These are phyloP conservation scores for Fusarium sp. DNA, from an alignment of 2,329 filamentous ascomycete genomes.

Conservation along the genomic window DNA sequence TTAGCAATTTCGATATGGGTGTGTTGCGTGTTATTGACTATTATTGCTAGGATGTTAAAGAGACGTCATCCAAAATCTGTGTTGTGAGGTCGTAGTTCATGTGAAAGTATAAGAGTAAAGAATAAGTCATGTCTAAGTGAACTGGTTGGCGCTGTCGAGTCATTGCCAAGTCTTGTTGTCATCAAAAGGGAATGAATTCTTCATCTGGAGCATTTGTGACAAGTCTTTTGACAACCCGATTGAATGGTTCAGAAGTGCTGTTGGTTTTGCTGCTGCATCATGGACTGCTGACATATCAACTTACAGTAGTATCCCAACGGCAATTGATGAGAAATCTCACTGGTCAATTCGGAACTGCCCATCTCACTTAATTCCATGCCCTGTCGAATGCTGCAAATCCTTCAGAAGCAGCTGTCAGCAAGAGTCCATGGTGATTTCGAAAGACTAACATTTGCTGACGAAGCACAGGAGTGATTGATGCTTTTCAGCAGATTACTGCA, in stretches of 20 bases:
- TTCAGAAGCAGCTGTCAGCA: not conserved
- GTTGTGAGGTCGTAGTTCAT: not conserved
- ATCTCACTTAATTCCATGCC: not conserved
- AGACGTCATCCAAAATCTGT: not conserved
- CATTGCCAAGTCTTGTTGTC: not conserved
- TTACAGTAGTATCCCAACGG: not conserved
- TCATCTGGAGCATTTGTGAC: not conserved
- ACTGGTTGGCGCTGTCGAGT: not conserved
- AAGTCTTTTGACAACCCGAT: not conserved
- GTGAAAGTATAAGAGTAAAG: not conserved
- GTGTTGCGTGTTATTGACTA: not conserved
- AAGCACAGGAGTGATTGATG: slow-evolving; percentile 15
- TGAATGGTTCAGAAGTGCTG: not conserved
- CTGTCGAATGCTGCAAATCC: not conserved
- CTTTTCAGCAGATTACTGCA: slow-evolving; percentile 6
- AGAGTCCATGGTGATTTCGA: not conserved
- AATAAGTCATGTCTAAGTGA: not conserved
- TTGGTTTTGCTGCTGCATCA: not conserved
- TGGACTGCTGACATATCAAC: not conserved
- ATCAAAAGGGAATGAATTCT: not conserved
- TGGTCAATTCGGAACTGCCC: not conserved
- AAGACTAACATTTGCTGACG: slow-evolving; percentile 16
- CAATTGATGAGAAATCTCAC: not conserved
- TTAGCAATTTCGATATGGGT: not conserved
- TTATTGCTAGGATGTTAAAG: not conserved